phyloP scores from a whole-genome alignment of 148 eudicot species.

The Gaultheria prostrata region DNA sequence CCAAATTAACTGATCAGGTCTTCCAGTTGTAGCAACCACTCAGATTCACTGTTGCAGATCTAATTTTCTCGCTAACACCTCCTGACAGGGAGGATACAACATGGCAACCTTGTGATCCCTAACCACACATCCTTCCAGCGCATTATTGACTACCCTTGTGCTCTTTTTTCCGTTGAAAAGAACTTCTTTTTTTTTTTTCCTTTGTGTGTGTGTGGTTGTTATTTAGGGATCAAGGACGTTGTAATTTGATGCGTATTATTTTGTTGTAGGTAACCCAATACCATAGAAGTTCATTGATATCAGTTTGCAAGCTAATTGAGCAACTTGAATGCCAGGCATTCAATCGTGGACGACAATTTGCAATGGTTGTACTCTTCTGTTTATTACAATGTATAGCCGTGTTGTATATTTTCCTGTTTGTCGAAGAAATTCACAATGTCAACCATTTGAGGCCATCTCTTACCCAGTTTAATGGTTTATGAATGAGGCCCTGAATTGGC shows the following conservation, averaged over 20 bases:
- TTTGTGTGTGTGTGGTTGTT: too few relatives aligned
- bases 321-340: conserved; percentile 19
- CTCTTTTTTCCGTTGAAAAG: too few relatives aligned
- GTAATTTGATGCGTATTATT: neutral
- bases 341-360: neutral
- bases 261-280: conserved; percentile 80
- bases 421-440: neutral
- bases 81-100: too few relatives aligned
- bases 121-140: too few relatives aligned
- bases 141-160: too few relatives aligned
- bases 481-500: neutral
- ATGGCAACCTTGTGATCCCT: too few relatives aligned
- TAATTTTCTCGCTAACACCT: too few relatives aligned
- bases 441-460: neutral
- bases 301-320: conserved; percentile 60
- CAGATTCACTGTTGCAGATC: too few relatives aligned
- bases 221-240: neutral
- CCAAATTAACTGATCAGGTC: too few relatives aligned
- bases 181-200: too few relatives aligned
- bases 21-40: too few relatives aligned
- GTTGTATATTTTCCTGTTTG: neutral
- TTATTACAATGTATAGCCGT: neutral
- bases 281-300: conserved; percentile 70
- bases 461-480: neutral
- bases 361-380: neutral